Evolutionary conservation across 169 alveolate genomes (phyloP), one percentile per base, ranked within the genome.

Genomic region (Besnoitia besnoiti): DNA sequence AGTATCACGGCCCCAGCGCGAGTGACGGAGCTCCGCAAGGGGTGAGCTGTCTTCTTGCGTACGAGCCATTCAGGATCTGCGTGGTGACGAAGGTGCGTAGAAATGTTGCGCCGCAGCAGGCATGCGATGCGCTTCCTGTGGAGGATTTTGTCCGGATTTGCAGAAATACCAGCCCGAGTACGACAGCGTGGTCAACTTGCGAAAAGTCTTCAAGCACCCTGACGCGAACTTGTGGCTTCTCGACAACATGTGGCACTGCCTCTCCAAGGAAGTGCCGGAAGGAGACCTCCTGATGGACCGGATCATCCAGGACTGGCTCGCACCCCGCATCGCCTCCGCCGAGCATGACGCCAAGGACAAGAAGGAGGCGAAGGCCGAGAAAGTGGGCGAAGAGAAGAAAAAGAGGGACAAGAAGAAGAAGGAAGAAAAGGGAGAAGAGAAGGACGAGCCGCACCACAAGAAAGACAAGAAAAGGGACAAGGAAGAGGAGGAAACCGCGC

Each of bases 221-320:
- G 87, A 77, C 55, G 87, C 87, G 87, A 77, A 37, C 24, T 3
- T 77, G 61, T 77, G 87, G 87, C 33, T 77, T 19, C 55, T 77
- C 37, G 87, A 77, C 59, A 42, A 77, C 40, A 40, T 77, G 87
- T 77, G 87, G 87, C 87, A 77, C 59, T 77, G 87, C 87, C 59
- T 77, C 59, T 40, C 87, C 12, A 77, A 77, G 40, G 87, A 77
- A 24, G 16, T 42, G 49, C 87, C 87, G 0, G 87, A 77, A 27
- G n/a, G 44, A 1, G 87, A 77, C 40, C 7, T 42, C 42, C 40
- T 77, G 59, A 40, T 77, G 33, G 87, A 77, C 40, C 87, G 87
- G 14, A 24, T 77, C 16, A 77, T 77, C 87, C n/a, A 39, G 19
- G 87, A 42, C n/a, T 77, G 87, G 87, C 49, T 77, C 37, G n/a